Conservation (phyloP, 2,329 filamentous ascomycete species). For the Capronia epimyces region DNA sequence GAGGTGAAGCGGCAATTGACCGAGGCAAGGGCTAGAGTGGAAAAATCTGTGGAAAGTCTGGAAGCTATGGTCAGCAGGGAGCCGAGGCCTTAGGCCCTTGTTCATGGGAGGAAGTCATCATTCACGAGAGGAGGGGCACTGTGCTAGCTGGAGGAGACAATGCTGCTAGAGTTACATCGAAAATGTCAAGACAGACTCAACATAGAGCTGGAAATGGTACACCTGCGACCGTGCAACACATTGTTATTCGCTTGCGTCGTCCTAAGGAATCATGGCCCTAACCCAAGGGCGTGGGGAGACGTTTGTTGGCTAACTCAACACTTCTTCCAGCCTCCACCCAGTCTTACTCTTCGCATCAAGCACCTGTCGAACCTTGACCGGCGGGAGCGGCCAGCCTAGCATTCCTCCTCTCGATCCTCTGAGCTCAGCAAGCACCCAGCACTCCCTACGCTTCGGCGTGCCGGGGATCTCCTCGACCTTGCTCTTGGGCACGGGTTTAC, state of each 20-base stretch:
- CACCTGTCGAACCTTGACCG: constrained; percentile 76
- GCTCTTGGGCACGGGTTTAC: constrained; percentile 86
- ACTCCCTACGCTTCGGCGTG: constrained; percentile 57
- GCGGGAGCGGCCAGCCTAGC: constrained; percentile 76
- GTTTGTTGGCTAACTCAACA: constrained; percentile 8
- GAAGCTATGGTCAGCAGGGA: constrained; percentile 9
- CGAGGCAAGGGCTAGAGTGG: constrained; percentile 11
- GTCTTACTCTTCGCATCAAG: constrained; percentile 68
- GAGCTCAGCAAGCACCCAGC: constrained; percentile 76
- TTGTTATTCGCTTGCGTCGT: too few relatives aligned
- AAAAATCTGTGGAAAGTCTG: constrained; percentile 7
- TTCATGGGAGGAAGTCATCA: not conserved
- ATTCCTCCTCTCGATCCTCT: constrained; percentile 40
- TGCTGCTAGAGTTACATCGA: not conserved
- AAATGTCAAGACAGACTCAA: not conserved
- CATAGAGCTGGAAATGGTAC: too few relatives aligned
- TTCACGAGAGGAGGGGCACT: not conserved
- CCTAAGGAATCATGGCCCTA: too few relatives aligned
- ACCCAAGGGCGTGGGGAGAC: not conserved
- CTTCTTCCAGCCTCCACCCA: constrained; percentile 28
- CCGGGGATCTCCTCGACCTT: constrained; percentile 57
- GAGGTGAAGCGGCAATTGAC: constrained; percentile 10
- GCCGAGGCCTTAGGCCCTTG: not conserved
- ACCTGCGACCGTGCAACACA: too few relatives aligned
- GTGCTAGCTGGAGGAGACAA: too few relatives aligned